These are phyloP conservation scores for Gossypium laxum DNA, from an alignment of 441 rosid genomes.

Conservation along the genomic window DNA sequence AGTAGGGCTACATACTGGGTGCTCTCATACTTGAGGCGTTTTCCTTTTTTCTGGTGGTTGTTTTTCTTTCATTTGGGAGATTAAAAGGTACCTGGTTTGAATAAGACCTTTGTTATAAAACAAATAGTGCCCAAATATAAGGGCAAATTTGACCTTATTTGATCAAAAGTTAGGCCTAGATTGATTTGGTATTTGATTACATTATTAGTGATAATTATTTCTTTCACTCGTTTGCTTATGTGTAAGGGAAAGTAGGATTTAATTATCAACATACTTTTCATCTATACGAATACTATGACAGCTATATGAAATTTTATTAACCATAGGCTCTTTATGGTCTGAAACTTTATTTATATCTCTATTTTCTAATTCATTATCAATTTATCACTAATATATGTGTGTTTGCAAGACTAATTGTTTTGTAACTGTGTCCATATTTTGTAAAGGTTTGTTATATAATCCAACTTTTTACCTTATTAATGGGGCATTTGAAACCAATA, in stretches of 20 bases:
- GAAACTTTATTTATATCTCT: neutral
- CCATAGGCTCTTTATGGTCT: neutral
- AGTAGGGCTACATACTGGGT: neutral
- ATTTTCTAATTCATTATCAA: neutral
- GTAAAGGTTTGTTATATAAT: neutral
- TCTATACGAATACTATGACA: neutral
- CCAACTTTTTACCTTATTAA: neutral
- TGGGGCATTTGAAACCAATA: neutral
- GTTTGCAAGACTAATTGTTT: neutral
- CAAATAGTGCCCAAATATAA: neutral
- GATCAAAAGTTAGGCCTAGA: neutral
- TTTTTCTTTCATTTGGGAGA: neutral
- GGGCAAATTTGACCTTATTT: neutral
- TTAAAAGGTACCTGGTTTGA: neutral
- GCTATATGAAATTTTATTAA: neutral
- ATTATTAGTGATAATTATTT: neutral
- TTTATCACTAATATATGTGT: neutral
- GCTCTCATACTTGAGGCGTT: neutral
- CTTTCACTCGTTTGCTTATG: neutral
- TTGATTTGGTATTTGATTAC: neutral
- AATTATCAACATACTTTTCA: neutral
- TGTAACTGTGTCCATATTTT: neutral
- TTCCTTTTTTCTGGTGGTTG: neutral
- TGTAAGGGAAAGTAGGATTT: neutral
- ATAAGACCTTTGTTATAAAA: neutral